Conservation (phyloP, 2,329 filamentous ascomycete species). For the Diaporthe australafricana region DNA sequence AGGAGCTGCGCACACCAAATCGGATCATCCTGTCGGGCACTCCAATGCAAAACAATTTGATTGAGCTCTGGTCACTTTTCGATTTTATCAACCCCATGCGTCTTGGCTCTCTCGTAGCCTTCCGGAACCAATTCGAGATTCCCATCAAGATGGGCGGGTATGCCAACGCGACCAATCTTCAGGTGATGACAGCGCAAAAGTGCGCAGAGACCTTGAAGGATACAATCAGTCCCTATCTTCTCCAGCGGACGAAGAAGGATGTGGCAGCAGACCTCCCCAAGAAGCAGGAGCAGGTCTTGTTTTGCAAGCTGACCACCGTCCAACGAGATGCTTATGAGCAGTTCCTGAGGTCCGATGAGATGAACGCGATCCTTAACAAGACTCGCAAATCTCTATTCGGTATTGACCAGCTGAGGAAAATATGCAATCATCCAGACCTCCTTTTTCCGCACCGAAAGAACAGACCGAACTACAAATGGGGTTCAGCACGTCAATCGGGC, state of each 20-base stretch:
- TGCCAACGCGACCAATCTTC: slow-evolving; percentile 91
- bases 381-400: slow-evolving; percentile 86
- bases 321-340: slow-evolving; percentile 85
- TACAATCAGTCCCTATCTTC: slow-evolving; percentile 90
- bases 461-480: slow-evolving; percentile 80
- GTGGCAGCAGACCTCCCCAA: slow-evolving; percentile 93
- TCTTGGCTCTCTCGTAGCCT: slow-evolving; percentile 89
- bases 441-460: slow-evolving; percentile 68
- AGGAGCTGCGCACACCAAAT: slow-evolving; percentile 90
- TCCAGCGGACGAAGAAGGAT: slow-evolving; percentile 93
- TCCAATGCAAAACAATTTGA: slow-evolving; percentile 96
- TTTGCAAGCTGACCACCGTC: slow-evolving; percentile 87
- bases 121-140: slow-evolving; percentile 91
- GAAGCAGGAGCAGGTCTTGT: slow-evolving; percentile 95
- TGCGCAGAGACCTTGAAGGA: slow-evolving; percentile 95
- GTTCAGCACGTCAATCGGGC: slow-evolving; percentile 81
- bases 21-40: slow-evolving; percentile 95
- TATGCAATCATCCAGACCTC: slow-evolving; percentile 97
- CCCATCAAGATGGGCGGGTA: slow-evolving; percentile 95
- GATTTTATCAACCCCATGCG: slow-evolving; percentile 99
- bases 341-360: slow-evolving; percentile 86
- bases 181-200: slow-evolving; percentile 93
- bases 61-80: slow-evolving; percentile 96
- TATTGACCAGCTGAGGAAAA: slow-evolving; percentile 92
- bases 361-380: slow-evolving; percentile 82